Percentiles rank a stretch among this genome's conserved stretches.
These are phyloP conservation scores for Camellia oleifera DNA, from an alignment of 179 eudicot genomes.

Conservation along the genomic window DNA sequence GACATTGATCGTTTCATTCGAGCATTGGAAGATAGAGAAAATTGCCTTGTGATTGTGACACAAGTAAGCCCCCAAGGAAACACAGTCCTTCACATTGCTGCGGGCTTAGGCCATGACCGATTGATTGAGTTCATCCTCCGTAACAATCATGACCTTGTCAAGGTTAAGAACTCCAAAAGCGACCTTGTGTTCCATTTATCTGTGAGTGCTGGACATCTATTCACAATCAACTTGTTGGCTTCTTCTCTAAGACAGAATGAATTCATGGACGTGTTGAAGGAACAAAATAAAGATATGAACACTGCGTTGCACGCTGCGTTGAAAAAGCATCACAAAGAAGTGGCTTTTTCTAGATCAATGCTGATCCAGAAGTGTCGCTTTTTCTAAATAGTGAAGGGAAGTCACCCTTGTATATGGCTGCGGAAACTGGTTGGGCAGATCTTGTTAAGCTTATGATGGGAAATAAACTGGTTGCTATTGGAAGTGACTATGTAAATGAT, in stretches of 20 bases:
- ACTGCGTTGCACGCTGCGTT: slow-evolving; percentile 27
- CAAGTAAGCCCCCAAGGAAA: background rate
- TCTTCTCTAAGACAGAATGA: background rate
- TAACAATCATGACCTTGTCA: background rate
- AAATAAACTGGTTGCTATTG: background rate
- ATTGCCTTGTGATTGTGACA: background rate
- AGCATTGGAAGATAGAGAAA: background rate
- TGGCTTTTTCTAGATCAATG: slow-evolving; percentile 14
- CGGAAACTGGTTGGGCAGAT: slow-evolving; percentile 14
- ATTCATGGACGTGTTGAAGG: background rate
- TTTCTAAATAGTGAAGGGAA: slow-evolving; percentile 1
- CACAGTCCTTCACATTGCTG: slow-evolving; percentile 17
- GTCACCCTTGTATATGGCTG: slow-evolving; percentile 26
- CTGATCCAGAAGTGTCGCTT: background rate
- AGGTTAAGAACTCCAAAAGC: background rate
- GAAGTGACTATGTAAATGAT: background rate
- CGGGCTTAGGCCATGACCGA: slow-evolving; percentile 15
- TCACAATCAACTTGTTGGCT: background rate
- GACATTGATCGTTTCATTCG: background rate
- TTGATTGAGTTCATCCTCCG: slow-evolving; percentile 12
- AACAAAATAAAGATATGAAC: background rate
- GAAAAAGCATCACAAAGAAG: slow-evolving; percentile 4
- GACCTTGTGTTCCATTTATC: slow-evolving; percentile 26
- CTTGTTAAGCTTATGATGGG: slow-evolving; percentile 21
- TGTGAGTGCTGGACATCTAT: background rate